Evolutionary conservation across 805 yeast species (phyloP).

Genomic region (Yarrowia keelungensis): DNA sequence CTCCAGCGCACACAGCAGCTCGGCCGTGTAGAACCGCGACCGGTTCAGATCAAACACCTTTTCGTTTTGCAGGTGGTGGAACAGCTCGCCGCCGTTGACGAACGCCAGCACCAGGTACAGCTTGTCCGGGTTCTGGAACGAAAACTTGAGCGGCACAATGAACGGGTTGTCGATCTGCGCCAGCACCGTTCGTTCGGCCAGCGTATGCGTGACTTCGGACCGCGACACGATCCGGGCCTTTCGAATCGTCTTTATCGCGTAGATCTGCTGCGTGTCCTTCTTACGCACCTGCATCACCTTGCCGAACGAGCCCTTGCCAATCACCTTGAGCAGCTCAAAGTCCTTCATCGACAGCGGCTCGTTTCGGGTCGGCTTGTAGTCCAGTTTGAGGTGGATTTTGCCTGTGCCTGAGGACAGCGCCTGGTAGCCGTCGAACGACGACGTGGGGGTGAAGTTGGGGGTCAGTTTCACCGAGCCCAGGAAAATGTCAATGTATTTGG

Average conservation of each 20-base stretch:
- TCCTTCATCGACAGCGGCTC: conserved; percentile 81
- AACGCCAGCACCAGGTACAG: conserved; percentile 88
- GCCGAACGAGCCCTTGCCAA: conserved; percentile 98
- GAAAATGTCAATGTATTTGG: conserved; percentile 64
- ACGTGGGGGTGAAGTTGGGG: conserved; percentile 43
- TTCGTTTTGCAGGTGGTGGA: conserved; percentile 90
- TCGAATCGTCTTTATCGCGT: conserved; percentile 91
- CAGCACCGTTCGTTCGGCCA: conserved; percentile 94
- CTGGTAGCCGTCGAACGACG: conserved; percentile 43
- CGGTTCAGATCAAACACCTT: conserved; percentile 89
- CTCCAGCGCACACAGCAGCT: conserved; percentile 89
- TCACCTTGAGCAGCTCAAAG: conserved; percentile 90
- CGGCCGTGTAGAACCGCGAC: conserved; percentile 93
- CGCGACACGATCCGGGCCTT: conserved; percentile 94
- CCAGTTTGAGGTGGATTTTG: conserved; percentile 60
- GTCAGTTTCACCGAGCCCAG: conserved; percentile 73
- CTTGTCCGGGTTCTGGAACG: conserved; percentile 97
- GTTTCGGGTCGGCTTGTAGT: conserved; percentile 70
- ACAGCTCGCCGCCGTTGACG: conserved; percentile 96
- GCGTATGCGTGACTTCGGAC: conserved; percentile 93
- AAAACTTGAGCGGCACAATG: conserved; percentile 93
- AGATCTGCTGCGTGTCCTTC: conserved; percentile 91
- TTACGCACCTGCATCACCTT: conserved; percentile 98
- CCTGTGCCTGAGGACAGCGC: conserved; percentile 48
- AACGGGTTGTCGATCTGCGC: conserved; percentile 94